Conservation (phyloP, 768 basidiomycete species). For the Leucocoprinus leucothites region DNA sequence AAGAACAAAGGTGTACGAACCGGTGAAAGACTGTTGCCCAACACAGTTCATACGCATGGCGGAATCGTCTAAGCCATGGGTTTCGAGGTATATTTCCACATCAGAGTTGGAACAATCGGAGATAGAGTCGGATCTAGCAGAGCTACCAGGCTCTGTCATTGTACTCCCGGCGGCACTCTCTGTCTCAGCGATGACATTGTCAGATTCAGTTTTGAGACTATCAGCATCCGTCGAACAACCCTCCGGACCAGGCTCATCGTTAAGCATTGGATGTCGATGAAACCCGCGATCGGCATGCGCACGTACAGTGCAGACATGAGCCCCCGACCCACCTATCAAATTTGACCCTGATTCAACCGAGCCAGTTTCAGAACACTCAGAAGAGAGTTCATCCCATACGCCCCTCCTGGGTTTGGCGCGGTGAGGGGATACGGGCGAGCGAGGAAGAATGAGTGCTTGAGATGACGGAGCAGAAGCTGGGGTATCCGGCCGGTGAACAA, state of each 20-base stretch:
- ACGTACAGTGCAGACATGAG: background rate
- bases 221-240: background rate
- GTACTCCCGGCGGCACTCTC: slow-evolving; percentile 5
- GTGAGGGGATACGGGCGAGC: slow-evolving; percentile 9
- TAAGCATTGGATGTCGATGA: background rate
- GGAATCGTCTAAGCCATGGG: slow-evolving; percentile 29
- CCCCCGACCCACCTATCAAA: background rate
- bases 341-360: background rate
- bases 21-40: slow-evolving; percentile 8
- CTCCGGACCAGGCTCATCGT: background rate
- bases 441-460: background rate
- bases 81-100: slow-evolving; percentile 34
- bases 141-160: slow-evolving; percentile 4
- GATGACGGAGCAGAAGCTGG: background rate
- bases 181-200: background rate
- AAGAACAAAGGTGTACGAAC: slow-evolving; percentile 9
- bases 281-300: background rate
- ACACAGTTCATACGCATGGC: slow-evolving; percentile 20
- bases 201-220: slow-evolving; percentile 4
- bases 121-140: slow-evolving; percentile 1
- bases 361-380: background rate
- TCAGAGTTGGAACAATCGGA: slow-evolving; percentile 19
- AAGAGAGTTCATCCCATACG: background rate
- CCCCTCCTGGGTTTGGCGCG: slow-evolving; percentile 9
- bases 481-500: background rate